Conservation (phyloP, 768 basidiomycete genomes). For the Russula sp. region DNA sequence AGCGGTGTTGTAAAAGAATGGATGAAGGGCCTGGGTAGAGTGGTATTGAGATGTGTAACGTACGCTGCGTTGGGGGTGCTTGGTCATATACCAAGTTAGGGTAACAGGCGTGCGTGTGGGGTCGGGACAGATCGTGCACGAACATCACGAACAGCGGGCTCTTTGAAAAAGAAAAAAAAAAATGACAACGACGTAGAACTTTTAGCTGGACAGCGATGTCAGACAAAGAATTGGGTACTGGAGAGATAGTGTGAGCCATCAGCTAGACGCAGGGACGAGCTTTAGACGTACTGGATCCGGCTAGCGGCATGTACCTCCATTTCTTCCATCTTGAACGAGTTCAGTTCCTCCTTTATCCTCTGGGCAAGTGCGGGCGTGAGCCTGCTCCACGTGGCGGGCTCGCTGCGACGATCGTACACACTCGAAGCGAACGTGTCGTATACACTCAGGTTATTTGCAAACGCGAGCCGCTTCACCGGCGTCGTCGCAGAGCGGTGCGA, state of each 20-base stretch:
- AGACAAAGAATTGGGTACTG: slow-evolving; percentile 89
- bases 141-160: slow-evolving; percentile 12
- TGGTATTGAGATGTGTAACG: slow-evolving; percentile 17
- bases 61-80: slow-evolving; percentile 13
- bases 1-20: slow-evolving; percentile 4
- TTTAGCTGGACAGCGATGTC: slow-evolving; percentile 32
- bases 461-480: slow-evolving; percentile 68
- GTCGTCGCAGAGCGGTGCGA: slow-evolving; percentile 68
- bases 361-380: slow-evolving; percentile 93
- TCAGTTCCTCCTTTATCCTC: slow-evolving; percentile 96
- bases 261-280: slow-evolving; percentile 7
- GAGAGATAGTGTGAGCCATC: slow-evolving; percentile 13
- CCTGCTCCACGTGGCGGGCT: slow-evolving; percentile 95
- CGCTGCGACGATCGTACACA: slow-evolving; percentile 91
- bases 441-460: slow-evolving; percentile 88
- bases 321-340: slow-evolving; percentile 99
- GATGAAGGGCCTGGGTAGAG: neutral
- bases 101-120: slow-evolving; percentile 17
- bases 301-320: slow-evolving; percentile 97
- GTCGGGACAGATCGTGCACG: slow-evolving; percentile 22
- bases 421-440: slow-evolving; percentile 93
- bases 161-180: slow-evolving; percentile 1
- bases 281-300: slow-evolving; percentile 67
- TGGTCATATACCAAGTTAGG: slow-evolving; percentile 11
- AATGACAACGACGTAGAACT: slow-evolving; percentile 23